These are phyloP conservation scores for Teratosphaeriaceae sp. DNA, from an alignment of 2,329 filamentous ascomycete genomes.

Conservation along the genomic window DNA sequence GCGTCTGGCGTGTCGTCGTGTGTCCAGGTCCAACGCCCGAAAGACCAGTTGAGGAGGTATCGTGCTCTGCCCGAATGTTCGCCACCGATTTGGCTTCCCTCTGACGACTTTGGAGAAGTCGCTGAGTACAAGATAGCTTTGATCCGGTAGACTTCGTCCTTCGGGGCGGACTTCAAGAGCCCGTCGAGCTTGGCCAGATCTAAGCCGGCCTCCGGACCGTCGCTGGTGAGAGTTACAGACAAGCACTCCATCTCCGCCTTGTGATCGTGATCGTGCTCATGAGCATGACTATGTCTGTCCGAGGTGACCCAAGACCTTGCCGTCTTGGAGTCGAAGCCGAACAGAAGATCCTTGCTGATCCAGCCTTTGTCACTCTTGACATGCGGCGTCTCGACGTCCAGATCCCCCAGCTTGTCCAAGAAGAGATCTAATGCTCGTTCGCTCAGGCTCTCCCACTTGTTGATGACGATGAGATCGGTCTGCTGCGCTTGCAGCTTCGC, in stretches of 20 bases:
- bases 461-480: slow-evolving; percentile 85
- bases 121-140: slow-evolving; percentile 59
- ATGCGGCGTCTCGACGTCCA: slow-evolving; percentile 69
- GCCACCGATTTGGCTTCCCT: slow-evolving; percentile 31
- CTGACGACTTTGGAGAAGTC: slow-evolving; percentile 33
- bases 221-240: slow-evolving; percentile 58
- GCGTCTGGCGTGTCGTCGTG: slow-evolving; percentile 36
- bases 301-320: slow-evolving; percentile 43
- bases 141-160: slow-evolving; percentile 93
- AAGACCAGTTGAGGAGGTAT: slow-evolving; percentile 97
- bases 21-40: slow-evolving; percentile 91
- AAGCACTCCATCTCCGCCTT: slow-evolving; percentile 85
- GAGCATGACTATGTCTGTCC: slow-evolving; percentile 37
- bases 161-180: slow-evolving; percentile 67
- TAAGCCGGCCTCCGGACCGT: slow-evolving; percentile 43
- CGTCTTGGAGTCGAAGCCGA: slow-evolving; percentile 81
- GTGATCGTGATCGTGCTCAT: slow-evolving; percentile 59
- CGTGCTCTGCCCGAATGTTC: slow-evolving; percentile 39
- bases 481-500: slow-evolving; percentile 82
- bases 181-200: slow-evolving; percentile 55
- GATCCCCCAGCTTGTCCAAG: slow-evolving; percentile 69
- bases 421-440: slow-evolving; percentile 72
- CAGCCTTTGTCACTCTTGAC: slow-evolving; percentile 78
- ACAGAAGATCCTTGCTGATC: slow-evolving; percentile 71
- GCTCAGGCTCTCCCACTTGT: slow-evolving; percentile 78